A percentile compares a stretch with the other conserved stretches of the same genome.
Evolutionary conservation across 306 rosid genomes (phyloP).

Genomic region (Hylodesmum podocarpum): DNA sequence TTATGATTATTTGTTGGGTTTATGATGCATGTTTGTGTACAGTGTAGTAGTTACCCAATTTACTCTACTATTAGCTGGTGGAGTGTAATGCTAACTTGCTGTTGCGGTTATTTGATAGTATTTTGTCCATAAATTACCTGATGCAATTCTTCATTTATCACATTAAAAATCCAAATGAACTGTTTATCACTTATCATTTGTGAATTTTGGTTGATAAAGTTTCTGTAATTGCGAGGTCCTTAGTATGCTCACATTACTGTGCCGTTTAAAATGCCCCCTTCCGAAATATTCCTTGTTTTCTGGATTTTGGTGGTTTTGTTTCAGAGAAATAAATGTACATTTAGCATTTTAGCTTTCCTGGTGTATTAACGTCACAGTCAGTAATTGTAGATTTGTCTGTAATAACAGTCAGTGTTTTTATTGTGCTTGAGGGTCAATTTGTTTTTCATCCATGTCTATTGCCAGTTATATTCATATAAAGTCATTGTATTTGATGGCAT

Average conservation of each 20-base stretch:
- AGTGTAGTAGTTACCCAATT: background rate
- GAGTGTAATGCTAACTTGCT: background rate
- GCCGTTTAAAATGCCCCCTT: background rate
- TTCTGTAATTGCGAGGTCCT: background rate
- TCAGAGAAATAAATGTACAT: background rate
- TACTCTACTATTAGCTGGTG: background rate
- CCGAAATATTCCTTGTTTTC: background rate
- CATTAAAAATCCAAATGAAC: background rate
- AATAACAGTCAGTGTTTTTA: background rate
- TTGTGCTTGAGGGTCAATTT: conserved; percentile 1
- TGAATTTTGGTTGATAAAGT: background rate
- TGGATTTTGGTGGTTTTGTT: background rate
- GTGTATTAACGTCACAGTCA: background rate
- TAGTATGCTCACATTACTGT: background rate
- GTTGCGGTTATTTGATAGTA: background rate
- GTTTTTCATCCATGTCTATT: conserved; percentile 4
- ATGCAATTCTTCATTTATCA: background rate
- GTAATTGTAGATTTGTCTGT: background rate
- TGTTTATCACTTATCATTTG: background rate
- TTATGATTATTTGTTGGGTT: background rate
- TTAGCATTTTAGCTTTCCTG: background rate
- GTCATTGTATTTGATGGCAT: conserved; percentile 7
- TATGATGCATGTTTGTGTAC: background rate
- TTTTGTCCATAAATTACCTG: background rate
- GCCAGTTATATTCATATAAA: background rate